A percentile compares a stretch with the other conserved stretches of the same genome.
These are phyloP conservation scores for Pilatotrama ljubarskyi DNA, from an alignment of 768 basidiomycete species.

Conservation along the genomic window DNA sequence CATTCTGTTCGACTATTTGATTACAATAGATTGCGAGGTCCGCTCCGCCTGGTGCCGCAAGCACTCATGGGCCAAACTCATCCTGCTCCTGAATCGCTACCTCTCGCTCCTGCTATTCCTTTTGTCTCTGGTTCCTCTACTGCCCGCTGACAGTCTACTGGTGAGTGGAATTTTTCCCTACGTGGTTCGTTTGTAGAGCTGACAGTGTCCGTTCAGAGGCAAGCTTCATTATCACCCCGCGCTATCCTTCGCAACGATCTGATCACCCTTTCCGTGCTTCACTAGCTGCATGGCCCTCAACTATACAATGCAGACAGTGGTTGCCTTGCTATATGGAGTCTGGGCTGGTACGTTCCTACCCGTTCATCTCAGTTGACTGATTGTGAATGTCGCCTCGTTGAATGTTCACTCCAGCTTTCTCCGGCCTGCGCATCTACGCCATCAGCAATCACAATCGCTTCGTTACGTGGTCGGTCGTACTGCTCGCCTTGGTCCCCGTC, in stretches of 20 bases:
- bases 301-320: neutral
- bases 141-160: neutral
- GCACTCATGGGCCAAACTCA: conserved; percentile 2
- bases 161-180: neutral
- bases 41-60: conserved; percentile 19
- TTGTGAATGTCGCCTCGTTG: neutral
- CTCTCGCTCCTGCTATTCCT: conserved; percentile 3
- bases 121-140: conserved; percentile 4
- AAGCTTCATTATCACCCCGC: neutral
- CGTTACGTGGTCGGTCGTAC: conserved; percentile 5
- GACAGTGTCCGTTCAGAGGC: neutral
- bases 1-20: conserved; percentile 14
- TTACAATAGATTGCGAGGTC: conserved; percentile 19
- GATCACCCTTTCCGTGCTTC: neutral
- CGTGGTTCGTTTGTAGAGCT: no score
- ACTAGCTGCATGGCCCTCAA: conserved; percentile 9
- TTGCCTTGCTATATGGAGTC: conserved; percentile 9
- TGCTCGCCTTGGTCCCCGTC: conserved; percentile 15
- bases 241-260: neutral
- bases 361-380: no score
- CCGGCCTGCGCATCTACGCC: conserved; percentile 17
- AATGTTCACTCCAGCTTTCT: neutral
- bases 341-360: conserved; percentile 13
- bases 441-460: conserved; percentile 4
- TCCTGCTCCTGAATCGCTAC: conserved; percentile 20